These are phyloP conservation scores for Didymella keratinophila DNA, from an alignment of 2,329 filamentous ascomycete species.

Conservation along the genomic window DNA sequence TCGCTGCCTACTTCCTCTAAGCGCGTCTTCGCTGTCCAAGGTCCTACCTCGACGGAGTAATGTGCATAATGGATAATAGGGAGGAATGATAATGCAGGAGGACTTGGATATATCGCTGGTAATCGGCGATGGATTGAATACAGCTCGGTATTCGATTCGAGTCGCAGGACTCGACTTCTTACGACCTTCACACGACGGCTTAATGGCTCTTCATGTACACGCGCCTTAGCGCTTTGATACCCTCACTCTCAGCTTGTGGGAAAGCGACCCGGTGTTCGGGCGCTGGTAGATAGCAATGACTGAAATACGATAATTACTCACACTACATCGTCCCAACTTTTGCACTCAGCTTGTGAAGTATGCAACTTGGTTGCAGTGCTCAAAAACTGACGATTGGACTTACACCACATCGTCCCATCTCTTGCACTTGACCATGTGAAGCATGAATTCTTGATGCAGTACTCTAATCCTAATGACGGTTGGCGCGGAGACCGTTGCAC, in stretches of 20 bases:
- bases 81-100: constrained; percentile 19
- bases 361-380: not conserved
- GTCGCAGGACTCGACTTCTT: constrained; percentile 26
- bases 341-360: not conserved
- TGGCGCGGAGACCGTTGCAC: constrained; percentile 1
- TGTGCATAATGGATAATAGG: constrained; percentile 42
- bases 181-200: constrained; percentile 28
- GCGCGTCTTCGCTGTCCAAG: constrained; percentile 27
- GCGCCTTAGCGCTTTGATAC: constrained; percentile 44
- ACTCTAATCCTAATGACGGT: not conserved
- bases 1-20: constrained; percentile 52
- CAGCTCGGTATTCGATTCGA: constrained; percentile 20
- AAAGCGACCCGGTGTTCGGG: constrained; percentile 24
- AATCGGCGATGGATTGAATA: constrained; percentile 25
- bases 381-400: too few relatives aligned
- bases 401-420: too few relatives aligned
- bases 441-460: not conserved
- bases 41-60: constrained; percentile 38
- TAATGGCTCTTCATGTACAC: constrained; percentile 35
- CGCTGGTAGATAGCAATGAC: constrained; percentile 36
- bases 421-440: too few relatives aligned
- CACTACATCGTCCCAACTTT: not conserved
- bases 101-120: constrained; percentile 37
- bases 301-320: constrained; percentile 29
- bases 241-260: constrained; percentile 32